Percentiles rank a stretch among this genome's conserved stretches.
phyloP scores from a whole-genome alignment of 2,329 filamentous ascomycete genomes.

The Trichophyton schoenleinii region DNA sequence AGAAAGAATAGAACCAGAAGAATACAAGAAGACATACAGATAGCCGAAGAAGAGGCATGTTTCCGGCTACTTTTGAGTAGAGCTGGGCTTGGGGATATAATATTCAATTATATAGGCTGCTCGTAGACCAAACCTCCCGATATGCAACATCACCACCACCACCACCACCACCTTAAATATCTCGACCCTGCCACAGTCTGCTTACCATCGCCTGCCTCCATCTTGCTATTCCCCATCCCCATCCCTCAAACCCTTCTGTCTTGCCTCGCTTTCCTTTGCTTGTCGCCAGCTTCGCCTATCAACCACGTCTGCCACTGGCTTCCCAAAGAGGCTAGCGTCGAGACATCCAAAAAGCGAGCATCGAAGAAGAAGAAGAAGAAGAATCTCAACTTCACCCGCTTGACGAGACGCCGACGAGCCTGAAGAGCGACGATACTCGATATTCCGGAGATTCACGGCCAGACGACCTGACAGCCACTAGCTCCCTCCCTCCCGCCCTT shows the following conservation, averaged over 20 bases:
- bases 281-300: background rate
- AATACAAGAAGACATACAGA: too few species aligned
- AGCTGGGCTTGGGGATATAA: too few species aligned
- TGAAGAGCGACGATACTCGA: background rate
- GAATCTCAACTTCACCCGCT: background rate
- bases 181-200: too few species aligned
- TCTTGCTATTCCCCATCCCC: too few species aligned
- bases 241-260: background rate
- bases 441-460: background rate
- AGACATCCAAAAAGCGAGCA: background rate
- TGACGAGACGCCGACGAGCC: background rate
- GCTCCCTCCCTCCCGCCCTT: background rate
- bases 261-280: background rate
- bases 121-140: too few species aligned
- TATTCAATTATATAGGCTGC: too few species aligned
- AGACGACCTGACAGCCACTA: background rate
- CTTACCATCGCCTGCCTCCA: too few species aligned
- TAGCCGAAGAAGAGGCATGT: too few species aligned
- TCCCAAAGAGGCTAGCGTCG: constrained; percentile 13
- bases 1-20: too few species aligned
- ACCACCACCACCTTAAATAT: too few species aligned
- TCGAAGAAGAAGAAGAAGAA: background rate
- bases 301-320: background rate
- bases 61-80: too few species aligned
- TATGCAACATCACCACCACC: too few species aligned